phyloP scores from a whole-genome alignment of 1,139 yeast species.

The Lodderomyces parapsilosis region DNA sequence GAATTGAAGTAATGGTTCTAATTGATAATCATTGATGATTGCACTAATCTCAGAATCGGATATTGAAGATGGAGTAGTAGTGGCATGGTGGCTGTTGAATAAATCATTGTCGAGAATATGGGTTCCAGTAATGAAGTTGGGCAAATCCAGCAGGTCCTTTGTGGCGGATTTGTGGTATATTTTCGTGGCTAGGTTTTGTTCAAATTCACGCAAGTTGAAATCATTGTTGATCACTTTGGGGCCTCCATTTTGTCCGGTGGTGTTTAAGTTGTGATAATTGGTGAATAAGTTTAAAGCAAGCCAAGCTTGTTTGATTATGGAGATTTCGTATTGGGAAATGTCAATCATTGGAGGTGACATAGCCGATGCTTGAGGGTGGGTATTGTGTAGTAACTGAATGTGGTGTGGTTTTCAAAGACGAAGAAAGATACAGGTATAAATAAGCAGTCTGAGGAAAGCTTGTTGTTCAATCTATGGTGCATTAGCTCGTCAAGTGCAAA shows the following conservation, averaged over 20 bases:
- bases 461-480: no score
- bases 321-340: constrained; percentile 17
- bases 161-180: background rate
- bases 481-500: no score
- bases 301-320: constrained; percentile 17
- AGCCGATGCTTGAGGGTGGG: no score
- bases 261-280: constrained; percentile 1
- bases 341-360: constrained; percentile 5
- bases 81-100: background rate
- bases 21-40: constrained; percentile 18
- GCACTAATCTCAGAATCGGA: constrained; percentile 11
- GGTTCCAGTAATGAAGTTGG: background rate
- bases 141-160: background rate
- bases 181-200: constrained; percentile 3
- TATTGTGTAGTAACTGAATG: background rate
- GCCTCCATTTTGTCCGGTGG: background rate
- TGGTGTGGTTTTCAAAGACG: no score
- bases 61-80: background rate
- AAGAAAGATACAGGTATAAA: no score
- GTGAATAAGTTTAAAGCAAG: constrained; percentile 11
- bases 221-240: constrained; percentile 2
- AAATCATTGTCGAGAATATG: background rate
- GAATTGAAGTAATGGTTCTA: constrained; percentile 19
- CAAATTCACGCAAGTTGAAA: background rate
- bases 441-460: no score